phyloP scores from a whole-genome alignment of 2,329 filamentous ascomycete genomes.

The Diaporthe vaccinii region DNA sequence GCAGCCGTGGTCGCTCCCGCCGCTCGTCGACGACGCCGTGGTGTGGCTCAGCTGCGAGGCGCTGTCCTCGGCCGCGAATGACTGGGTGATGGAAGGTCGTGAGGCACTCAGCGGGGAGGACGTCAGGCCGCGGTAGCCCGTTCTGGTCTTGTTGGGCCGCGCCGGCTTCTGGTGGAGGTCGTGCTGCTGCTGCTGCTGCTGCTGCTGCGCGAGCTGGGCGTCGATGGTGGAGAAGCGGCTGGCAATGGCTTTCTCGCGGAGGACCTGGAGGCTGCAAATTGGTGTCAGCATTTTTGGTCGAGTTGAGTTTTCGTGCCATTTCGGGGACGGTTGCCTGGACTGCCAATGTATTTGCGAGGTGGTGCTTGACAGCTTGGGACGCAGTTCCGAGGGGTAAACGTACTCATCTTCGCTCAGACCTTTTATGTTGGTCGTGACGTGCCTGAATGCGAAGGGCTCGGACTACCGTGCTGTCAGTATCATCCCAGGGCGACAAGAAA shows the following conservation, averaged over 20 bases:
- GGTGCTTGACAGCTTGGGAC: not conserved
- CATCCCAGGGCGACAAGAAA: not conserved
- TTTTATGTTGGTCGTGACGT: conserved; percentile 65
- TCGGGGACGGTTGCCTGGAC: not conserved
- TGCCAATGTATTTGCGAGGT: not conserved
- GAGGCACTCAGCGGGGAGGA: conserved; percentile 34
- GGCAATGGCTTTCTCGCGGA: conserved; percentile 66
- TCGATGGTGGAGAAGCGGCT: conserved; percentile 62
- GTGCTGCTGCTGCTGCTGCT: conserved; percentile 30
- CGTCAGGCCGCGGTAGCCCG: conserved; percentile 39
- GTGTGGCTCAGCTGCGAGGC: conserved; percentile 24
- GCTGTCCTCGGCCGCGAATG: conserved; percentile 37
- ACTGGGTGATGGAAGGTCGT: conserved; percentile 34
- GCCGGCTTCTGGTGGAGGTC: conserved; percentile 22
- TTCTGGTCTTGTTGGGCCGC: conserved; percentile 29
- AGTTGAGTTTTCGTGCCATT: not conserved
- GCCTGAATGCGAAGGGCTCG: conserved; percentile 70
- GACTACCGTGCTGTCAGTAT: conserved; percentile 58
- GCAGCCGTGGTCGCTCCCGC: conserved; percentile 8
- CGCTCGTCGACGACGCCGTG: conserved; percentile 19
- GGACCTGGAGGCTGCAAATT: conserved; percentile 57
- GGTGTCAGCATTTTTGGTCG: not conserved
- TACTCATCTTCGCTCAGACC: conserved; percentile 73
- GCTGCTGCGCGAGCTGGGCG: conserved; percentile 40
- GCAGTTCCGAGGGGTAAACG: conserved; percentile 46